Evolutionary conservation across 108 stramenopile genomes (phyloP).

Genomic region (Skeletonema marinoi): DNA sequence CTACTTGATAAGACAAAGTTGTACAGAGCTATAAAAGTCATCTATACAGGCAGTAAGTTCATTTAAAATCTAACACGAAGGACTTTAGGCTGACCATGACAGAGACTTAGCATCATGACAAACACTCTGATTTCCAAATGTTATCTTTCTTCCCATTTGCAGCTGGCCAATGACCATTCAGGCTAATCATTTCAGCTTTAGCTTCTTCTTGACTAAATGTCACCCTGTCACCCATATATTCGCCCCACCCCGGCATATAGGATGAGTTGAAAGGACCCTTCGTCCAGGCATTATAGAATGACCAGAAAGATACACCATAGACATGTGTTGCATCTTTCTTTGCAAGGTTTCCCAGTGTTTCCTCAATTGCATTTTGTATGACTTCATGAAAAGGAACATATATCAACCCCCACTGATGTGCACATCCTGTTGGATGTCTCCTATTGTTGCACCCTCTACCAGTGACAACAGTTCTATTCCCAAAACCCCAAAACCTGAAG

Average conservation of each 20-base stretch:
- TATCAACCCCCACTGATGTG: conserved; percentile 14
- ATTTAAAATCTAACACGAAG: no score
- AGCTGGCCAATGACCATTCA: no score
- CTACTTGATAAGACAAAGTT: no score
- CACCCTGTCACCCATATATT: not conserved
- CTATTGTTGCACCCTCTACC: not conserved
- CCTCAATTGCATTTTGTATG: not conserved
- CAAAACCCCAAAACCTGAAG: conserved; percentile 1
- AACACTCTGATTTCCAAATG: no score
- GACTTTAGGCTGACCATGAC: no score
- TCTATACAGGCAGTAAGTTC: no score
- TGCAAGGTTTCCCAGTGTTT: conserved; percentile 4
- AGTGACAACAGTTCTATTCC: not conserved
- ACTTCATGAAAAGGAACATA: not conserved
- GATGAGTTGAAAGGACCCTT: not conserved
- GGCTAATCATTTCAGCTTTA: not conserved
- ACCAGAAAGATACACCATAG: conserved; percentile 1
- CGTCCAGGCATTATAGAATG: not conserved
- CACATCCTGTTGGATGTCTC: not conserved
- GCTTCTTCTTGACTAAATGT: not conserved
- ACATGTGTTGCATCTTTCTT: not conserved
- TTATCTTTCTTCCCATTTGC: no score
- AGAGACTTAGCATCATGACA: no score
- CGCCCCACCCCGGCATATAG: conserved; percentile 14
- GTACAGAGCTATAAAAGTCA: no score